A percentile compares a stretch with the other conserved stretches of the same genome.
These are phyloP conservation scores for Neospora caninum DNA, from an alignment of 169 alveolate species.

Conservation along the genomic window DNA sequence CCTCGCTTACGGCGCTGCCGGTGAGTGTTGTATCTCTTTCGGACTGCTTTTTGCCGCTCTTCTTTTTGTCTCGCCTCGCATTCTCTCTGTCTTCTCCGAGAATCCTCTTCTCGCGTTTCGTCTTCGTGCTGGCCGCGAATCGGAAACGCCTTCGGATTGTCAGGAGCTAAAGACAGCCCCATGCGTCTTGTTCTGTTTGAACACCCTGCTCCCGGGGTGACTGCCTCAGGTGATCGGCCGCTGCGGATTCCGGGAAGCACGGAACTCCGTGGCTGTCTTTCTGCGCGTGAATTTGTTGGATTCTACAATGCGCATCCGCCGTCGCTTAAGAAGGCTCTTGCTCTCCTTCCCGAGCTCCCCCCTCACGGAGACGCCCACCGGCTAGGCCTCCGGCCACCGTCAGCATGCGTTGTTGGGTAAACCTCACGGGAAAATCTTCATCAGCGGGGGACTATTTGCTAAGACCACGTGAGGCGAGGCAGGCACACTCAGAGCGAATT, in stretches of 20 bases:
- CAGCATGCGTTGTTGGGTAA: constrained; percentile 60
- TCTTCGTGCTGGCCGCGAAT: too few species aligned
- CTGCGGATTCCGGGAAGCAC: neutral
- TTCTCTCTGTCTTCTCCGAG: neutral
- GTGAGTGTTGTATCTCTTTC: constrained; percentile 7
- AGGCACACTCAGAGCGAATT: too few species aligned
- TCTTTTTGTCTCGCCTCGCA: neutral
- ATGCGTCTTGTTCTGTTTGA: too few species aligned
- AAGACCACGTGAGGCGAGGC: too few species aligned
- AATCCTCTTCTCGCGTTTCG: neutral
- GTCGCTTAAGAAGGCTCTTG: neutral
- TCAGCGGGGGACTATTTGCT: too few species aligned
- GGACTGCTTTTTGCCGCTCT: neutral
- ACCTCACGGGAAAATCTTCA: neutral
- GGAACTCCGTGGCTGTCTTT: constrained; percentile 25
- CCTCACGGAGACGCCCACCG: neutral
- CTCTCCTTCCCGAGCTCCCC: neutral
- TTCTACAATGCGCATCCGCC: constrained; percentile 81
- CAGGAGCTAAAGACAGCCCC: too few species aligned
- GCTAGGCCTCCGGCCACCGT: neutral
- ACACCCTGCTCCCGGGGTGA: too few species aligned
- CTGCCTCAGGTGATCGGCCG: neutral
- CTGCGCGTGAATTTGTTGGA: constrained; percentile 70
- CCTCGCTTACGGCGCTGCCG: constrained; percentile 78
- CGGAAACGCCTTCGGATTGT: too few species aligned